phyloP scores from a whole-genome alignment of 805 yeast species.

The Pichia gijzeniarum region DNA sequence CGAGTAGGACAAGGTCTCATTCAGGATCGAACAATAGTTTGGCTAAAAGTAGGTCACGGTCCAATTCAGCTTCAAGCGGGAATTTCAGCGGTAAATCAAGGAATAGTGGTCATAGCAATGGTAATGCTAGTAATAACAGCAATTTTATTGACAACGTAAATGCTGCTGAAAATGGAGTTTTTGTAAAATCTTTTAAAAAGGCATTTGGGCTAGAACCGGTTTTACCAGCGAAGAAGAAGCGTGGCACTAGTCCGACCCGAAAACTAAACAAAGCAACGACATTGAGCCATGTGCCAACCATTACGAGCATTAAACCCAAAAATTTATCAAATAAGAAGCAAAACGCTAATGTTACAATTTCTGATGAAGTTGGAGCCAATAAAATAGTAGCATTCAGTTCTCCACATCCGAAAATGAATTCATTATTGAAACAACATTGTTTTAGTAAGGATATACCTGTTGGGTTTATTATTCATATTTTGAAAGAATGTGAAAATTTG shows the following conservation, averaged over 20 bases:
- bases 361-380: background rate
- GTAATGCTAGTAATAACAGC: background rate
- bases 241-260: background rate
- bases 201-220: constrained; percentile 8
- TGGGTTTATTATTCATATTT: constrained; percentile 64
- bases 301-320: background rate
- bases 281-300: background rate
- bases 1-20: background rate
- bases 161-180: background rate
- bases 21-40: background rate
- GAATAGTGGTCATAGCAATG: background rate
- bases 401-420: constrained; percentile 56
- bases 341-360: too few species aligned
- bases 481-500: constrained; percentile 62
- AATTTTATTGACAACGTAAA: too few species aligned
- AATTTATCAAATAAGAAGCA: background rate
- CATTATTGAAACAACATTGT: constrained; percentile 55
- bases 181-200: constrained; percentile 8
- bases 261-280: background rate
- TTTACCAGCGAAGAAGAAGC: background rate
- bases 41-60: background rate
- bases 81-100: background rate
- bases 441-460: constrained; percentile 71
- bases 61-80: constrained; percentile 3
- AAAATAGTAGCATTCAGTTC: constrained; percentile 28